These are phyloP conservation scores for Dysphania ambrosioides DNA, from an alignment of 148 eudicot species.

Conservation along the genomic window DNA sequence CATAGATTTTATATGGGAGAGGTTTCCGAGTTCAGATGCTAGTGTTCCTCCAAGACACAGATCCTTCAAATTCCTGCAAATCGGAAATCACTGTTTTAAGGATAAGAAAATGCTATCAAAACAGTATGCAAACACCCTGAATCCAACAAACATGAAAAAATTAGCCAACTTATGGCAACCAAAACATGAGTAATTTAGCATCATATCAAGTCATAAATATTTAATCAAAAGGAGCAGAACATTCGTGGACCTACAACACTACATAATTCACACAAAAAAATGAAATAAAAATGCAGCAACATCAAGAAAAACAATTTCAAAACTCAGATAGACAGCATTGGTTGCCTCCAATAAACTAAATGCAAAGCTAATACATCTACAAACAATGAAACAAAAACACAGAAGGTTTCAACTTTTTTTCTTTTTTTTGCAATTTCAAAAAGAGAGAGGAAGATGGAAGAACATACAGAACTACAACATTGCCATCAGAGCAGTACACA, in stretches of 20 bases:
- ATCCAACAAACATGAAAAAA: background rate
- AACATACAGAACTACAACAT: constrained; percentile 54
- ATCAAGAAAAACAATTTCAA: background rate
- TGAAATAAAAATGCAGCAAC: background rate
- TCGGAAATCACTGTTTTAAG: background rate
- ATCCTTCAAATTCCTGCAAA: constrained; percentile 46
- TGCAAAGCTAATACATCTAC: too few relatives aligned
- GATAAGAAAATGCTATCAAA: background rate
- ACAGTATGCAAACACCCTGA: background rate
- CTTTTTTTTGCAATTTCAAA: too few relatives aligned
- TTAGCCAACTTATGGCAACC: background rate
- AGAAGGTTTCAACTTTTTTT: too few relatives aligned
- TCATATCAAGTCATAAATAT: too few relatives aligned
- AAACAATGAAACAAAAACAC: too few relatives aligned
- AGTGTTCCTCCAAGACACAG: constrained; percentile 55
- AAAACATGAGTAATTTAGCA: background rate
- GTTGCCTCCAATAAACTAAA: too few relatives aligned
- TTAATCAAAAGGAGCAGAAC: too few relatives aligned
- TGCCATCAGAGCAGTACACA: constrained; percentile 51
- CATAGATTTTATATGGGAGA: constrained; percentile 48
- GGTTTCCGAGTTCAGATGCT: constrained; percentile 45
- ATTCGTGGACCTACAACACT: too few relatives aligned
- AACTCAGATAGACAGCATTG: too few relatives aligned
- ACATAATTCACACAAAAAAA: too few relatives aligned
- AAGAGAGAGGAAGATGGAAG: background rate